These are phyloP conservation scores for Lactifluus subvellereus DNA, from an alignment of 768 basidiomycete species.

Conservation along the genomic window DNA sequence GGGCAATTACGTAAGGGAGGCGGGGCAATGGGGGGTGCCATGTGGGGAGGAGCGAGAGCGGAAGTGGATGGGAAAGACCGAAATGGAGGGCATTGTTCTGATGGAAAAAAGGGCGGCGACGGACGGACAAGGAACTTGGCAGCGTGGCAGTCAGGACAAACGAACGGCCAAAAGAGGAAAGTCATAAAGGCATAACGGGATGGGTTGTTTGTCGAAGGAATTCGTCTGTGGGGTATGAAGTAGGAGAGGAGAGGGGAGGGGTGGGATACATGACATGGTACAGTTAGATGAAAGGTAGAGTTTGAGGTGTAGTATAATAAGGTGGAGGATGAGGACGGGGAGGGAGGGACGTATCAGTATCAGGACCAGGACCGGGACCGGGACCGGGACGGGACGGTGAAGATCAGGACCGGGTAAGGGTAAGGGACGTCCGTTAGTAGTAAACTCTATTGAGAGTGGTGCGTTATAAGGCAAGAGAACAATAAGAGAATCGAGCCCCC, in stretches of 20 bases:
- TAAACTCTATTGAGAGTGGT: not conserved
- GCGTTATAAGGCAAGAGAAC: slow-evolving; percentile 23
- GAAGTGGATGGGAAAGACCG: not conserved
- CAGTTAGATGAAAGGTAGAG: too few species aligned
- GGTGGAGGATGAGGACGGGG: not conserved
- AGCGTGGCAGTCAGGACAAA: slow-evolving; percentile 3
- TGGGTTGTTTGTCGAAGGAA: not conserved
- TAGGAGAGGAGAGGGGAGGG: not conserved
- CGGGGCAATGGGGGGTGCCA: not conserved
- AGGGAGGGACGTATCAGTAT: not conserved
- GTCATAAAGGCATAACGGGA: slow-evolving; percentile 6
- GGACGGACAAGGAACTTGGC: not conserved
- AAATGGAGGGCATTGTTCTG: slow-evolving; percentile 20
- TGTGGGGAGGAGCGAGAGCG: too few species aligned
- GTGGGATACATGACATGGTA: not conserved
- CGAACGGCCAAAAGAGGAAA: slow-evolving; percentile 12
- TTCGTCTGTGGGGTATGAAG: too few species aligned
- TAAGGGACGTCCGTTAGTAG: not conserved
- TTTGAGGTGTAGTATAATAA: too few species aligned
- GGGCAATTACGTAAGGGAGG: not conserved
- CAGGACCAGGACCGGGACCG: too few species aligned
- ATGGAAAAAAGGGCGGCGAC: slow-evolving; percentile 7
- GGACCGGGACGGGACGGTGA: not conserved
- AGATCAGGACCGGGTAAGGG: not conserved
- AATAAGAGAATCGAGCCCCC: slow-evolving; percentile 11